A percentile compares a stretch with the other conserved stretches of the same genome.
Conservation (phyloP, 495 filamentous ascomycete genomes). For the Stereocaulon alpinum region DNA sequence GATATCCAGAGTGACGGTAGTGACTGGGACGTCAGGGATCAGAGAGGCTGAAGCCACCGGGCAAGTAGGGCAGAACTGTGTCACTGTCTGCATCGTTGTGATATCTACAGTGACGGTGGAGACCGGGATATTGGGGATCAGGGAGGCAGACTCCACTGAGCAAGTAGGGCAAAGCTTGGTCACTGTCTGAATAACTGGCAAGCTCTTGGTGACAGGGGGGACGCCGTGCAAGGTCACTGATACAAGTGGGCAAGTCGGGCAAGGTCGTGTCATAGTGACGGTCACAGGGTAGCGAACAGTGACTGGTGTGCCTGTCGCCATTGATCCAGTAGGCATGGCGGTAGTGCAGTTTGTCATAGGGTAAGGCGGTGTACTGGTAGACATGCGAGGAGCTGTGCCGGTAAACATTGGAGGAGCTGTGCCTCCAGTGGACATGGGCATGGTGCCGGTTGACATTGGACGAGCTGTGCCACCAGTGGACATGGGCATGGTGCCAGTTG, state of each 20-base stretch:
- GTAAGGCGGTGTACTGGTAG: background rate
- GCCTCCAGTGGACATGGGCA: background rate
- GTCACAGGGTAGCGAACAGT: background rate
- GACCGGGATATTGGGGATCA: background rate
- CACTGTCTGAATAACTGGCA: background rate
- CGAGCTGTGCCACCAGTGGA: background rate
- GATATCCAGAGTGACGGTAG: too few species aligned
- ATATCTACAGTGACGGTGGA: background rate
- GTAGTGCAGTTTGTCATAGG: too few species aligned
- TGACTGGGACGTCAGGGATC: background rate
- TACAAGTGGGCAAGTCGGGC: conserved; percentile 6
- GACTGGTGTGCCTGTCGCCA: background rate
- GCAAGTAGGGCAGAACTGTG: conserved; percentile 3
- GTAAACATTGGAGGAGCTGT: background rate
- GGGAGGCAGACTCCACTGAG: background rate
- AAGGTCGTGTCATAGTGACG: background rate
- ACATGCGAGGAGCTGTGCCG: background rate
- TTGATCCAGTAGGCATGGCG: background rate
- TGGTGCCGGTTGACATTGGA: background rate
- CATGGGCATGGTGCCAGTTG: background rate
- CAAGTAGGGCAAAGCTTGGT: conserved; percentile 6
- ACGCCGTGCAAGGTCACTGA: background rate
- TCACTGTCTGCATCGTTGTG: background rate
- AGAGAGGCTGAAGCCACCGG: background rate
- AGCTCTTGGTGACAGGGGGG: background rate